Evolutionary conservation across 2,329 filamentous ascomycete genomes (phyloP), one percentile per base, ranked within the genome.

Genomic region (Aureobasidium sp.): DNA sequence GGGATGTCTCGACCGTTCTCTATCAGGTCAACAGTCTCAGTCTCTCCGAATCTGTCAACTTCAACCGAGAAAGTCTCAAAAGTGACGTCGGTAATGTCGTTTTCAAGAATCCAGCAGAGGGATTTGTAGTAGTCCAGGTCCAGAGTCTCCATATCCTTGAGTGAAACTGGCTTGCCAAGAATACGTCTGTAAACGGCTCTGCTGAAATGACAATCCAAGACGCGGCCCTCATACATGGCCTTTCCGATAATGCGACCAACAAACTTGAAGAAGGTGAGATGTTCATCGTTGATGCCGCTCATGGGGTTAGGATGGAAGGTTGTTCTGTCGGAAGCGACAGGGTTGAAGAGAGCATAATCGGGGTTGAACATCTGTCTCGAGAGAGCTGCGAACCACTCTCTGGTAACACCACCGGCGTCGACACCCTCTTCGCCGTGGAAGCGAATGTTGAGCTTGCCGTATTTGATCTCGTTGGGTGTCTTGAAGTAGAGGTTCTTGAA

Each of bases 81-180:
- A 68, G 97, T 94, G 69, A 97, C 91, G 69, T 97, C 94, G 4
- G 92, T 96, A 67, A 99, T 99, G 71, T 99, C 93, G 69, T 99
- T 97, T 71, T 96, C 90, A 61, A 97, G 81, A 86, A 99, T 97
- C 95, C 95, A 99, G 63, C 94, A 85, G 23, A 99, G 82, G 15
- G 93, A 97, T 74, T 97, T 99, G 84, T 97, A 96, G 78, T 99
- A 99, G 69, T 99, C 93, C 3, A 95, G 86, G 73, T 99, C 94
- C 63, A 99, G 88, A 23, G 92, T 96, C 74, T 99, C 94, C 91
- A 99, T 97, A 69, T 99, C 94, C 78, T 99, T 99, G 74, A 99
- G 88, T 9, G 92, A 96, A 42, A 97, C 93, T 3, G 90, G 85
- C 73, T 95, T 95, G 71, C 94, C 90, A 29, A 99, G 84, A 65